These are phyloP conservation scores for Phellopilus nigrolimitatus DNA, from an alignment of 1,284 basidiomycete species.

Conservation along the genomic window DNA sequence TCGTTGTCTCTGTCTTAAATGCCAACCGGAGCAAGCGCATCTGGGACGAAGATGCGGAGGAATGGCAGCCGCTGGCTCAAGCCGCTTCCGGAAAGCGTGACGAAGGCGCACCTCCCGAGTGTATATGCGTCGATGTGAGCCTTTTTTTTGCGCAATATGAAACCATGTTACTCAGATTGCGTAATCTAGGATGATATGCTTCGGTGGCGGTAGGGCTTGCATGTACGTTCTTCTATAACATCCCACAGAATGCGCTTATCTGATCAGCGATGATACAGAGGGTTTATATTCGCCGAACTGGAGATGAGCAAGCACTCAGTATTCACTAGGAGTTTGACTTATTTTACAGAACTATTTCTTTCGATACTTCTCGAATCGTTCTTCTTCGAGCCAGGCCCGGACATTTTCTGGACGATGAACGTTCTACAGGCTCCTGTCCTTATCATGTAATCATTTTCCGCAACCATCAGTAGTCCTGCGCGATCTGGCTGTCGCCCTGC, in stretches of 20 bases:
- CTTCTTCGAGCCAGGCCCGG: slow-evolving; percentile 13
- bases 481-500: slow-evolving; percentile 11
- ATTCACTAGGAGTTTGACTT: background rate
- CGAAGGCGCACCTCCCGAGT: slow-evolving; percentile 18
- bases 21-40: slow-evolving; percentile 19
- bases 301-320: slow-evolving; percentile 16
- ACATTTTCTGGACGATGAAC: slow-evolving; percentile 20
- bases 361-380: slow-evolving; percentile 14
- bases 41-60: slow-evolving; percentile 22
- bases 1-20: slow-evolving; percentile 20
- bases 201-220: slow-evolving; percentile 22
- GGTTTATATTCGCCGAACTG: slow-evolving; percentile 19
- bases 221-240: slow-evolving; percentile 20
- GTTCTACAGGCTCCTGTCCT: slow-evolving; percentile 12
- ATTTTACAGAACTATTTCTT: slow-evolving; percentile 11
- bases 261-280: slow-evolving; percentile 1
- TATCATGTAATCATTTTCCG: too few relatives aligned
- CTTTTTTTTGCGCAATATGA: background rate
- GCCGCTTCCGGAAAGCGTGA: slow-evolving; percentile 18
- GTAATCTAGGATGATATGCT: slow-evolving; percentile 20
- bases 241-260: background rate
- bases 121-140: slow-evolving; percentile 22
- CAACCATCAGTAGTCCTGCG: slow-evolving; percentile 19
- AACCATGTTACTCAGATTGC: background rate
- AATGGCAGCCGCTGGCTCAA: slow-evolving; percentile 20